These are phyloP conservation scores for Thymus mandschuricus DNA, from an alignment of 257 asterid genomes.

Conservation along the genomic window DNA sequence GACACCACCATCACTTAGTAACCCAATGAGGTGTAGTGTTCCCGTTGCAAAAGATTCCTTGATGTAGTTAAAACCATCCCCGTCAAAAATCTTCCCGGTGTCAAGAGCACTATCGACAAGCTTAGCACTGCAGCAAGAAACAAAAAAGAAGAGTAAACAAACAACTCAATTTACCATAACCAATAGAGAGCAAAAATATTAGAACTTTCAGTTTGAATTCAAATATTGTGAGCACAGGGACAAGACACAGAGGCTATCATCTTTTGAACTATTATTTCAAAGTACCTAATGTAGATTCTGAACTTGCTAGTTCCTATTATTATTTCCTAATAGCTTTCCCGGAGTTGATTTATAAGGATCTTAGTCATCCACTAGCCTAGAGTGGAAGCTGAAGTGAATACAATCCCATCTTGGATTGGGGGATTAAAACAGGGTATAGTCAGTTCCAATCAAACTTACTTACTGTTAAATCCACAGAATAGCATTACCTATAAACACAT, in stretches of 20 bases:
- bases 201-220: neutral
- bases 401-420: neutral
- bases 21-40: conserved; percentile 87
- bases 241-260: neutral
- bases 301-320: neutral
- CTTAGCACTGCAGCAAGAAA: conserved; percentile 60
- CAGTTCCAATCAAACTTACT: neutral
- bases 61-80: conserved; percentile 77
- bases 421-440: neutral
- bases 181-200: neutral
- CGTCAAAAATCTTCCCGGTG: conserved; percentile 79
- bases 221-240: neutral
- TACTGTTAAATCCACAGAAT: neutral
- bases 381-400: neutral
- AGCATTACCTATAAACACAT: neutral
- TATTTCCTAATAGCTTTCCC: neutral
- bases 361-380: neutral
- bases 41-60: conserved; percentile 71
- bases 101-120: conserved; percentile 94
- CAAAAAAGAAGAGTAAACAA: conserved; percentile 9
- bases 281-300: conserved; percentile 4
- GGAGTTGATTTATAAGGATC: neutral
- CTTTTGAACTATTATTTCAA: neutral
- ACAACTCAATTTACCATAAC: neutral
- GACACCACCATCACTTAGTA: conserved; percentile 94